Conservation (phyloP, 495 filamentous ascomycete species). For the Alectoria sarmentosa region DNA sequence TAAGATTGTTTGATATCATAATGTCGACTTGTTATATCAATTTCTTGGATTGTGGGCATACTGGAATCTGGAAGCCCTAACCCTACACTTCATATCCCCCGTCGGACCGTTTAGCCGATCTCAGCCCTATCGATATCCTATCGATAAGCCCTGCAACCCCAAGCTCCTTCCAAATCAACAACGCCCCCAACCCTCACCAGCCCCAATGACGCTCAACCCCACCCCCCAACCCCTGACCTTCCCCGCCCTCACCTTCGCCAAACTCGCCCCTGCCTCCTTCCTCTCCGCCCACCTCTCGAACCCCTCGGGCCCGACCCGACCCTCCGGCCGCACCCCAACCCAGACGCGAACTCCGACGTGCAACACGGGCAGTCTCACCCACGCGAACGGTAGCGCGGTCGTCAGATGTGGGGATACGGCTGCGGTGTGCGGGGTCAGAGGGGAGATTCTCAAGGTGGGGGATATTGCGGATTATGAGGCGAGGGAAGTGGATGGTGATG, state of each 20-base stretch:
- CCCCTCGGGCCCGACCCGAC: slow-evolving; percentile 52
- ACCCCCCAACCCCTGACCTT: slow-evolving; percentile 30
- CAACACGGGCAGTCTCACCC: slow-evolving; percentile 74
- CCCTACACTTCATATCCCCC: no score
- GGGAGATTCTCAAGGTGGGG: slow-evolving; percentile 58
- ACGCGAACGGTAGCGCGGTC: slow-evolving; percentile 82
- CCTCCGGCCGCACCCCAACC: slow-evolving; percentile 66
- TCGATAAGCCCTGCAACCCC: not conserved
- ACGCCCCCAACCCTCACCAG: no score
- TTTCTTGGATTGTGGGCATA: no score
- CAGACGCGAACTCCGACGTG: slow-evolving; percentile 62
- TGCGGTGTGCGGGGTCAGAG: slow-evolving; percentile 84
- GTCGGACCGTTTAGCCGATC: no score
- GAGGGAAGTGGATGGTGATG: slow-evolving; percentile 22
- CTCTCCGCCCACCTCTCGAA: slow-evolving; percentile 79
- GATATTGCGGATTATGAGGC: slow-evolving; percentile 18
- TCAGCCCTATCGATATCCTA: not conserved
- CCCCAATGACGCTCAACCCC: slow-evolving; percentile 6
- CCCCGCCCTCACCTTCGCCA: slow-evolving; percentile 76
- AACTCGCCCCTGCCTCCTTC: slow-evolving; percentile 80
- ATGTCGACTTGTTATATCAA: no score
- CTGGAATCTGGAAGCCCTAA: no score
- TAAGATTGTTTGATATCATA: no score
- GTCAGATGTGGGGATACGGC: slow-evolving; percentile 84
- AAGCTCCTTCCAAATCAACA: not conserved